Evolutionary conservation across 768 basidiomycete species (phyloP), one percentile per base, ranked within the genome.

Genomic region (Amanita pallidorosea): DNA sequence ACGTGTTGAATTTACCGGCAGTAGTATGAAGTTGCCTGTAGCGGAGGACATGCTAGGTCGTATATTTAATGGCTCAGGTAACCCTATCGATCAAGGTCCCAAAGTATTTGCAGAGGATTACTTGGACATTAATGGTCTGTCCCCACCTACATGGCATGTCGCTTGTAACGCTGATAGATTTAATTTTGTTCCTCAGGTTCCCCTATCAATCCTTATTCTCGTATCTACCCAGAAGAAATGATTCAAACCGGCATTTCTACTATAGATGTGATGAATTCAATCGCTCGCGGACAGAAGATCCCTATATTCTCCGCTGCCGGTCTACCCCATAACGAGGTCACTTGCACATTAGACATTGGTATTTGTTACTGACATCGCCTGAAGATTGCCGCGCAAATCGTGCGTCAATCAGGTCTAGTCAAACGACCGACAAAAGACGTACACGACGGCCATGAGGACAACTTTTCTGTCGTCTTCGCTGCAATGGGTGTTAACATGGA

Each of bases 401-500:
- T 98, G 73, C 91, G 96, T 65, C 96, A 99, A 73, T 90, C 96
- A 33, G 96, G 95, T 55, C 74, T 99, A 53, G 96, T 99, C 62
- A 93, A 92, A 70, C 77, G 93, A 42, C 95, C 96, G 6, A 92
- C 89, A 43, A 98, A 98, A 69, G 92, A 89, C 60, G 93, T 95
- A 13, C 94, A 94, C 62, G 96, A 99, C 63, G 95, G 93, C 51
- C 95, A 98, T 69, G 95, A 96, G 74, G 95, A 99, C 72, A 99
- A 99, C 70, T 99, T 99, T 78, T 95, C 92, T 44, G 94, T 99
- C 62, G 96, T 98, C 44, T 99, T 98, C 65, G 96, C 94, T 51
- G 96, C 96, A 36, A 98, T 99, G 96, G 96, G 96, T 79, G 96
- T 95, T 53, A 99, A 99, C 74, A 96, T 96, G 93, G 96, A 99